Base-by-base conservation (phyloP, 1,284 basidiomycete genomes). In the Cryptococcus sp. region DNA sequence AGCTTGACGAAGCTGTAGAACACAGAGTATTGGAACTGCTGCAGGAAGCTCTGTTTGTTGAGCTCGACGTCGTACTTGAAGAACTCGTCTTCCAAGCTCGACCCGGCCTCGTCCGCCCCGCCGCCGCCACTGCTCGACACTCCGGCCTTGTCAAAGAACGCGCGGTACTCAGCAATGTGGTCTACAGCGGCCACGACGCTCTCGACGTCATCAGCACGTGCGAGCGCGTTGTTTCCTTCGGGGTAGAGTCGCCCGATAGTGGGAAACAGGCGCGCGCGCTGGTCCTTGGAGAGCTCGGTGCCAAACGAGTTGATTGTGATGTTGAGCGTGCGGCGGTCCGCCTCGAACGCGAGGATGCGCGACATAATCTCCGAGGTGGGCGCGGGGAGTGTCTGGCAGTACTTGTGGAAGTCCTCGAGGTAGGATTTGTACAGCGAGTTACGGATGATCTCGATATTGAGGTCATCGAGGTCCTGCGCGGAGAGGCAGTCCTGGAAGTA, bases 401-500 rank as follows among this genome's bases (percentile, higher is more conserved):
- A 98, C 60, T 82, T 76, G 80, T 94, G 85, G 77, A 98, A 99
- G 78, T 99, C 96, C 77, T 98, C 95, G 56, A 99, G 87, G 79
- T 99, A 99, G 15, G 94, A 89, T 78, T 97, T 98, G 84, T 98
- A 98, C 46, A 99, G 88, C n/a, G 95, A 94, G 80, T 98, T 98
- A 47, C 96, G 91, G 77, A 99, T 95, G 78, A 99, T 98, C 80
- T 99, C 96, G 69, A 99, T 98, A 81, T 99, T 98, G 63, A 98
- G 86, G 77, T 98, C 96, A 75, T 98, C 96, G 40, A 99, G 84
- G 75, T 99, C 96, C 36, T 90, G 85, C 8, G 95, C 95, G 23
- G 92, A 89, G 46, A 98, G 83, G 76, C 94, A 97, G 68, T 93
- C 88, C 38, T 91, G 86, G 84, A 99, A 99, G 80, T 98, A 99